Conservation (phyloP, 108 stramenopile genomes). For the Epithemia pelagica region DNA sequence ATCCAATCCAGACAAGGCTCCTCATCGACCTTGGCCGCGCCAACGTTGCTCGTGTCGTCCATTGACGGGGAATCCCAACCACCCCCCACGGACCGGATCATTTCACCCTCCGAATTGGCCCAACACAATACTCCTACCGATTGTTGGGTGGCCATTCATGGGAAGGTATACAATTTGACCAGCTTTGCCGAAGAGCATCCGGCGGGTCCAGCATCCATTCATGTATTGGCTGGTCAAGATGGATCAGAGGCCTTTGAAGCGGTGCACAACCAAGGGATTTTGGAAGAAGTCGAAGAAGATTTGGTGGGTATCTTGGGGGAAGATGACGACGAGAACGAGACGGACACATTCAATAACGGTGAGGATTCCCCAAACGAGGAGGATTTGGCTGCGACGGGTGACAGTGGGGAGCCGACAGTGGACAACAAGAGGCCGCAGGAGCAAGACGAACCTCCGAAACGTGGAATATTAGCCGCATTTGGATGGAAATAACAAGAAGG, state of each 20-base stretch:
- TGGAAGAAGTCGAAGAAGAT: conserved; percentile 79
- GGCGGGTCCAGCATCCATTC: conserved; percentile 77
- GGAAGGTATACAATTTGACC: conserved; percentile 85
- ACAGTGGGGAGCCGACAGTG: not conserved
- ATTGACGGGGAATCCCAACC: not conserved
- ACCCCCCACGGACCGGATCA: conserved; percentile 18
- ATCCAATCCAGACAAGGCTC: conserved; percentile 26
- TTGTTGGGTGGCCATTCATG: conserved; percentile 87
- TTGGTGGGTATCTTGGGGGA: conserved; percentile 15
- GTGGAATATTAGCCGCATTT: not conserved
- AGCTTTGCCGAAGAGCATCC: conserved; percentile 90
- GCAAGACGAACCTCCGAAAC: too few species aligned
- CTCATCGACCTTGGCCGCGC: not conserved
- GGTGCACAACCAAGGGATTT: conserved; percentile 68
- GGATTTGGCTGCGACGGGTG: not conserved
- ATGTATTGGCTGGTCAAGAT: conserved; percentile 75
- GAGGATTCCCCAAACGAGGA: not conserved
- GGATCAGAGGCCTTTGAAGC: conserved; percentile 79
- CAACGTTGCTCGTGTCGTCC: not conserved
- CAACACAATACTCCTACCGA: conserved; percentile 77
- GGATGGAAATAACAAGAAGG: too few species aligned
- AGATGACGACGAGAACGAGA: not conserved
- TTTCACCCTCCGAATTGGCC: conserved; percentile 50
- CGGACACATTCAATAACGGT: not conserved
- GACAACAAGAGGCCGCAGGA: not conserved